Base-by-base conservation (phyloP, 345 rosid species). In the Psidium friedrichsthalianum region DNA sequence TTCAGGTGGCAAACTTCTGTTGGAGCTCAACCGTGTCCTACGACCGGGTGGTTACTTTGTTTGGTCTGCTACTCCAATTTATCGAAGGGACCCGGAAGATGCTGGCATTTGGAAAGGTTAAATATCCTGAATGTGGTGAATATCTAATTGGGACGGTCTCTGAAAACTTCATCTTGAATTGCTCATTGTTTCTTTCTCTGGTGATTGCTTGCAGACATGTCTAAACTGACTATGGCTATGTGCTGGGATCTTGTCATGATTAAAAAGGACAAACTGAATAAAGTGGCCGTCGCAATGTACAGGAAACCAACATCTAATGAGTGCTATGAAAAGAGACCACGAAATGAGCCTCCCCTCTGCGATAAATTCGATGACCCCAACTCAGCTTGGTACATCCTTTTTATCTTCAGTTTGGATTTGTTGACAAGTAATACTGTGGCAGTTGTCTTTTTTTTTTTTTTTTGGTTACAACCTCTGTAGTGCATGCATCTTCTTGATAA, bases 21-120 rank as follows among this genome's bases (percentile, higher is more conserved):
- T 95, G 90, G 99, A 96, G 90, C 90, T 96, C 91, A 94, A 96
- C 86, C 98, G 98, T 87, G 93, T 93, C 40, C 86, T 96, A 89
- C 90, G 98, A 84, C 98, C 99, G 21, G 98, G 98, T 87, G 99
- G 96, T 85, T 95, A 90, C 92, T 96, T 96, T 88, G 93, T 96
- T 82, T 95, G 98, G 98, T 96, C 99, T 86, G 99, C 98, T 20
- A 95, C 99, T 86, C 98, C 99, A 82, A 96, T 95, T 85, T 95
- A 96, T 86, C 94, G 91, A 88, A 96, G 94, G 91, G 92, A 89
- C 58, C 89, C 87, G 32, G 98, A 96, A 88, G 98, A 95, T 85
- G 90, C 91, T 89, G 95, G 90, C 85, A 96, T 96, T 86, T 96
- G 99, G 97, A 88, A 93, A 88, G 98, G 99, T 96, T 82, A 14